A percentile compares a stretch with the other conserved stretches of the same genome.
These are phyloP conservation scores for Trichosanthes truncata DNA, from an alignment of 306 rosid genomes.

Conservation along the genomic window DNA sequence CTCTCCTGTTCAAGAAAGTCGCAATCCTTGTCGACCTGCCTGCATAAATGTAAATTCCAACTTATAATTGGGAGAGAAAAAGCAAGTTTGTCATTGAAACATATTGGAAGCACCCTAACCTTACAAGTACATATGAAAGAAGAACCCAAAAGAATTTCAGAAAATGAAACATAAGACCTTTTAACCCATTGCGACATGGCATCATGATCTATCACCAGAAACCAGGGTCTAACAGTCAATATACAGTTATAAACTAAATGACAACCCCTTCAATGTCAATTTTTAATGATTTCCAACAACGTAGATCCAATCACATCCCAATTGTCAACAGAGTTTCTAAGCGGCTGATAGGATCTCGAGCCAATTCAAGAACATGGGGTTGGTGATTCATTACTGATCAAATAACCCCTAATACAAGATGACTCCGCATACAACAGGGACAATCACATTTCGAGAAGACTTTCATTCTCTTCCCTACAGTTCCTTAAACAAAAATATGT, in stretches of 20 bases:
- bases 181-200: not conserved
- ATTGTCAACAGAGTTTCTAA: not conserved
- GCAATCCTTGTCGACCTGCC: constrained; percentile 93
- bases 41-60: constrained; percentile 24
- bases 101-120: not conserved
- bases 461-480: not conserved
- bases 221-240: not conserved
- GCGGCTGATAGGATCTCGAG: not conserved
- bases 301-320: not conserved
- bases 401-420: not conserved
- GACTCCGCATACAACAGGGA: not conserved
- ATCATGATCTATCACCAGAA: not conserved
- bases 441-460: not conserved
- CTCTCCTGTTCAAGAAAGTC: constrained; percentile 90
- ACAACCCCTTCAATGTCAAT: not conserved
- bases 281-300: not conserved
- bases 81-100: not conserved
- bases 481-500: not conserved
- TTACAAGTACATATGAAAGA: not conserved
- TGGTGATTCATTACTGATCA: not conserved
- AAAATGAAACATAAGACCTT: not conserved
- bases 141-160: not conserved
- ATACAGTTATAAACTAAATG: not conserved
- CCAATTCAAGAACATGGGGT: not conserved
- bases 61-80: not conserved